phyloP scores from a whole-genome alignment of 225 moss, liverwort and hornwort genomes.

The Bryum argenteum region DNA sequence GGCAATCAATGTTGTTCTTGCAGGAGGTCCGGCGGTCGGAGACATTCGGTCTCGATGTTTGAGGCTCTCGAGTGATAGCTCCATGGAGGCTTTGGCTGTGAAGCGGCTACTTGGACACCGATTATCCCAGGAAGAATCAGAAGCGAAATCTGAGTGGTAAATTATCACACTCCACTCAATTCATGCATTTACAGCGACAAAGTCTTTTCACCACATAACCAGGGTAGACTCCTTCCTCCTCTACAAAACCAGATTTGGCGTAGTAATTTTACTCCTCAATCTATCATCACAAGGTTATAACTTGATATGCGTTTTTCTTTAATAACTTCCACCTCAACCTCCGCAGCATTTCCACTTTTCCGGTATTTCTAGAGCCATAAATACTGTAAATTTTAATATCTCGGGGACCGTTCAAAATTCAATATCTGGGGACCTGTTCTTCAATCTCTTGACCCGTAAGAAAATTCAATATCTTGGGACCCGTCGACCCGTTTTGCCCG shows the following conservation, averaged over 20 bases:
- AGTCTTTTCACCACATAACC: background rate
- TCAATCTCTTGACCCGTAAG: too few species aligned
- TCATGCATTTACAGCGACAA: slow-evolving; percentile 4
- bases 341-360: too few species aligned
- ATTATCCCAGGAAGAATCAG: slow-evolving; percentile 67
- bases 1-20: slow-evolving; percentile 19
- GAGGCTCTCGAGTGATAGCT: slow-evolving; percentile 91
- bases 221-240: background rate
- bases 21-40: slow-evolving; percentile 98
- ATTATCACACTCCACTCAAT: background rate
- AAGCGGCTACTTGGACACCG: slow-evolving; percentile 91
- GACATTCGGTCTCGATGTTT: slow-evolving; percentile 98
- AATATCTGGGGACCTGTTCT: too few species aligned
- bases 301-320: too few species aligned
- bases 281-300: too few species aligned
- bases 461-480: too few species aligned
- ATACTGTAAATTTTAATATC: too few species aligned
- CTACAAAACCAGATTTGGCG: background rate
- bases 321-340: too few species aligned
- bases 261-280: too few species aligned
- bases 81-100: slow-evolving; percentile 90
- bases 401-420: too few species aligned
- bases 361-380: too few species aligned
- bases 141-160: slow-evolving; percentile 96
- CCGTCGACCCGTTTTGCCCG: too few species aligned